Evolutionary conservation across 495 filamentous ascomycete genomes (phyloP).

Genomic region (Penicillium canariense): DNA sequence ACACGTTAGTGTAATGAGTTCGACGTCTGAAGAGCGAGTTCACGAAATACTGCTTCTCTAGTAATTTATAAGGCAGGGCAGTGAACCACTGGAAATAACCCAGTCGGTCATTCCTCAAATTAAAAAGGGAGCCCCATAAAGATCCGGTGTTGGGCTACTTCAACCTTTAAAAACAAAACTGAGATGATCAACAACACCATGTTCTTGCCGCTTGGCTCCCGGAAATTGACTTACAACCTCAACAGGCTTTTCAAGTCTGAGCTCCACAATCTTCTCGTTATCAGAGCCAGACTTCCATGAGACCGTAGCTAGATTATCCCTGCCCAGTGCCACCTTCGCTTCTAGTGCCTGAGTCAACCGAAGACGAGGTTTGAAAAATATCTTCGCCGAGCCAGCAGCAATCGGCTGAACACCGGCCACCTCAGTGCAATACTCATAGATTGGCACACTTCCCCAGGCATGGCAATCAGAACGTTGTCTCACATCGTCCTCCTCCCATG

Average conservation of each 20-base stretch:
- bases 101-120: no score
- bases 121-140: no score
- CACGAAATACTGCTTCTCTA: no score
- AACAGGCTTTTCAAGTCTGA: conserved; percentile 26
- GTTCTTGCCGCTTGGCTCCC: conserved; percentile 11
- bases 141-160: no score
- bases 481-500: conserved; percentile 43
- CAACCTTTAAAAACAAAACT: neutral
- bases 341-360: conserved; percentile 20
- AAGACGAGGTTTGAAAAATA: conserved; percentile 33
- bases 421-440: conserved; percentile 41
- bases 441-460: conserved; percentile 42
- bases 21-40: no score
- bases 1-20: no score
- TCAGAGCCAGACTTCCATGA: conserved; percentile 18
- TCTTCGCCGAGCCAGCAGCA: conserved; percentile 21
- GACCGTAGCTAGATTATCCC: conserved; percentile 29
- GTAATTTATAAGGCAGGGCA: no score
- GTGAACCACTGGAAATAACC: no score
- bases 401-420: conserved; percentile 30
- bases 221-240: conserved; percentile 28
- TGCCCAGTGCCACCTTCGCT: conserved; percentile 30
- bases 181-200: conserved; percentile 26
- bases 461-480: conserved; percentile 41
- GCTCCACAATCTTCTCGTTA: conserved; percentile 18